Evolutionary conservation across 73 alveolate species (phyloP).

Genomic region (Paramecium tetraurelia): DNA sequence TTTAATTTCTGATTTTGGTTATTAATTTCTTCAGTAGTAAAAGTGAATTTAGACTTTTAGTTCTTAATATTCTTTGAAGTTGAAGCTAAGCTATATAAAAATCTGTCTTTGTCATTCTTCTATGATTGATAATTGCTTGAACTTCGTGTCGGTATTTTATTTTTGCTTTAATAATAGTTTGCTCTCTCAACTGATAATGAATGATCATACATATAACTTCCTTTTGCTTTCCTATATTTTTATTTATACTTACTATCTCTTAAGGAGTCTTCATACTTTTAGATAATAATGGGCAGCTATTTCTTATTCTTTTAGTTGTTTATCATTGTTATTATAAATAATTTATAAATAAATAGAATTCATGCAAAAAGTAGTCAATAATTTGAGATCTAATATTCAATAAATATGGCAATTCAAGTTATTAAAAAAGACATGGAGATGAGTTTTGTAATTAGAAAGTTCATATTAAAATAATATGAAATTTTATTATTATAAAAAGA

Average conservation of each 20-base stretch:
- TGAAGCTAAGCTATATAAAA: background rate
- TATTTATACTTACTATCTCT: background rate
- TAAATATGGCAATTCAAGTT: background rate
- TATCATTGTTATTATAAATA: background rate
- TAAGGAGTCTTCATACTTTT: background rate
- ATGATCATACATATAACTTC: background rate
- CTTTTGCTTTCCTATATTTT: background rate
- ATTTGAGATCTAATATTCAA: background rate
- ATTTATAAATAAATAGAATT: background rate
- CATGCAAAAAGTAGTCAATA: background rate
- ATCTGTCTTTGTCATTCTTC: background rate
- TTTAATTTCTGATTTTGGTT: background rate
- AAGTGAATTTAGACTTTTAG: background rate
- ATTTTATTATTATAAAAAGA: no score
- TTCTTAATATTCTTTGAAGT: background rate
- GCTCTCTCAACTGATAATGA: background rate
- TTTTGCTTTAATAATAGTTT: background rate
- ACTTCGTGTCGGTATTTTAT: background rate
- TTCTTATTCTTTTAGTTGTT: background rate
- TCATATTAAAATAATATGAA: no score
- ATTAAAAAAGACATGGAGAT: no score
- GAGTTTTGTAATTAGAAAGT: no score
- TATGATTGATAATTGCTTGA: background rate
- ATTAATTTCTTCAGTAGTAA: background rate
- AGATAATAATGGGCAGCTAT: background rate